Conservation (phyloP, 2,329 filamentous ascomycete species). For the Sphaerulina musiva region DNA sequence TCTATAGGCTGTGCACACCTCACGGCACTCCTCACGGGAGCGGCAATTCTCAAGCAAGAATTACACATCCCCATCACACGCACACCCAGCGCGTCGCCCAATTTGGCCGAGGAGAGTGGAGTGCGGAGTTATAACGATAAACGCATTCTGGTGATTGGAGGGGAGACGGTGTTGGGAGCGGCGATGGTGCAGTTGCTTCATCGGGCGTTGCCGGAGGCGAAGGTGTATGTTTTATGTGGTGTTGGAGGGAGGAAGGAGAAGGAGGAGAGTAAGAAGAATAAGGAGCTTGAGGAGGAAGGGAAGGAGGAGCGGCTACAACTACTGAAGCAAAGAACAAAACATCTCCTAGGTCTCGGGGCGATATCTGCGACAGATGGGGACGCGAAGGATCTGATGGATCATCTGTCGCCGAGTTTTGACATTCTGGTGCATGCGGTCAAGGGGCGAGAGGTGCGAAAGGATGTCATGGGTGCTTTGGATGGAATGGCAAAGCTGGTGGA, state of each 20-base stretch:
- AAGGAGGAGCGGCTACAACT: neutral
- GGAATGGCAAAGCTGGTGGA: slow-evolving; percentile 9
- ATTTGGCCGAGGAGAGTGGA: slow-evolving; percentile 7
- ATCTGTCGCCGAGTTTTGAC: slow-evolving; percentile 7
- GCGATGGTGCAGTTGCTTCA: slow-evolving; percentile 9
- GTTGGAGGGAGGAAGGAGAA: too few relatives aligned
- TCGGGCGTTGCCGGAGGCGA: slow-evolving; percentile 8
- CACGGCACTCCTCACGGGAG: slow-evolving; percentile 8
- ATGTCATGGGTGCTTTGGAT: slow-evolving; percentile 6
- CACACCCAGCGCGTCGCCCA: slow-evolving; percentile 8
- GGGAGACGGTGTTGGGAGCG: slow-evolving; percentile 7
- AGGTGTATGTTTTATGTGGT: neutral
- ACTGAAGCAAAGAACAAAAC: neutral
- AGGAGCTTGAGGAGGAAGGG: neutral
- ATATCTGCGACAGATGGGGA: slow-evolving; percentile 2
- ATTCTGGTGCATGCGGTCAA: slow-evolving; percentile 8
- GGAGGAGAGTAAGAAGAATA: neutral
- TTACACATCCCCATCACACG: slow-evolving; percentile 10
- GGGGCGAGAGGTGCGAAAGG: neutral
- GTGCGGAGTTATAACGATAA: slow-evolving; percentile 12
- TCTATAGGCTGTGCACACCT: slow-evolving; percentile 8
- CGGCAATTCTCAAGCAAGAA: slow-evolving; percentile 11
- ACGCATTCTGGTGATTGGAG: slow-evolving; percentile 8
- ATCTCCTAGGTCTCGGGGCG: slow-evolving; percentile 6
- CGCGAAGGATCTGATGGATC: neutral